Conservation (phyloP, 768 basidiomycete species). For the Mycena maculata region DNA sequence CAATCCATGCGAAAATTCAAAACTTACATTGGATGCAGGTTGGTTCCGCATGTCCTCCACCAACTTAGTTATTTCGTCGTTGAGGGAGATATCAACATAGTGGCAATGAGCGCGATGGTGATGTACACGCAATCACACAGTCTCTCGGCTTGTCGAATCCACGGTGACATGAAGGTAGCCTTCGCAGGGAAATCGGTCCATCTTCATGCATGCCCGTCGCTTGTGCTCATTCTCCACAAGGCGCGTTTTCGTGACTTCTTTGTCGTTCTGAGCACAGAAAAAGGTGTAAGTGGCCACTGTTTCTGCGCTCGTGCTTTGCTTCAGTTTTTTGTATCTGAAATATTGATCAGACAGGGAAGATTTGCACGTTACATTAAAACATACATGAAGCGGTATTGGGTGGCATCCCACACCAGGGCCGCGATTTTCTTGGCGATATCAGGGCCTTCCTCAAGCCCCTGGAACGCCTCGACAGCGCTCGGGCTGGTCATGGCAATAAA, state of each 20-base stretch:
- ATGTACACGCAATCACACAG: not conserved
- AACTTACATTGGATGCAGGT: no score
- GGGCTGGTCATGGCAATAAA: not conserved
- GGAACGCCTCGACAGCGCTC: not conserved
- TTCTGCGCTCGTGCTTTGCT: not conserved
- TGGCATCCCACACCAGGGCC: not conserved
- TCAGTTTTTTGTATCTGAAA: no score
- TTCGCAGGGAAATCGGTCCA: not conserved
- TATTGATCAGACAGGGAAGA: no score
- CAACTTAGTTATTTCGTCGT: no score
- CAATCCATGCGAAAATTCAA: no score
- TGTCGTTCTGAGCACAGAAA: not conserved
- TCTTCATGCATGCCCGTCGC: not conserved
- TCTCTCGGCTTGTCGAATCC: no score
- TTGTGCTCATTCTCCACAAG: not conserved
- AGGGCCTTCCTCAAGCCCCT: not conserved
- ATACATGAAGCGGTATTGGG: not conserved
- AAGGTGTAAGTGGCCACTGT: not conserved
- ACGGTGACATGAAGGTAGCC: no score
- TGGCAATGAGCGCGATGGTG: conserved; percentile 4
- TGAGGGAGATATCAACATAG: no score
- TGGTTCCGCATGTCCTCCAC: no score
- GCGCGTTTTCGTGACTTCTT: not conserved
- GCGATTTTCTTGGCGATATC: not conserved
- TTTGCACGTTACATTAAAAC: not conserved